These are phyloP conservation scores for Parsonsia alboflavescens DNA, from an alignment of 257 asterid species.

Conservation along the genomic window DNA sequence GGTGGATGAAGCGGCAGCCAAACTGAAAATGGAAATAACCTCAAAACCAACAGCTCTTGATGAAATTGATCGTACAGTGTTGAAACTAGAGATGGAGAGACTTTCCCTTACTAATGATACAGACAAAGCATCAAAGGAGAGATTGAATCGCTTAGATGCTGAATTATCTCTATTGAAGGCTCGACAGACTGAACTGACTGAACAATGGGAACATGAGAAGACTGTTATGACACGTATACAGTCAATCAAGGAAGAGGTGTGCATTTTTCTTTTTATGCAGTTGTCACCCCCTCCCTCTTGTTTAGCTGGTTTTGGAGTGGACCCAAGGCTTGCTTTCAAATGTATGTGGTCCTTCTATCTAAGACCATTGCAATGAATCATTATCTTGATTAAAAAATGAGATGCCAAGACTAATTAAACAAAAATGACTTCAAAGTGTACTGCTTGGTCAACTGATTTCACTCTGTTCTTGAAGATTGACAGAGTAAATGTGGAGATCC, in stretches of 20 bases:
- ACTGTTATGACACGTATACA: slow-evolving; percentile 77
- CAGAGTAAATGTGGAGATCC: slow-evolving; percentile 92
- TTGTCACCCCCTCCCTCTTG: background rate
- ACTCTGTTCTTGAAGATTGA: slow-evolving; percentile 51
- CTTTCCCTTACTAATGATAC: slow-evolving; percentile 84
- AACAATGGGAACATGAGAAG: slow-evolving; percentile 95
- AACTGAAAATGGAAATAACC: slow-evolving; percentile 94
- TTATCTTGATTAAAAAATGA: background rate
- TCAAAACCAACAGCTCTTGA: slow-evolving; percentile 95
- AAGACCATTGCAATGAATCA: background rate
- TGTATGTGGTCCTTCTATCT: background rate
- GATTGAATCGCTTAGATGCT: slow-evolving; percentile 75
- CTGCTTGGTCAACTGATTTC: background rate
- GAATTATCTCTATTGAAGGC: slow-evolving; percentile 72
- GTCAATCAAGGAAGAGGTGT: slow-evolving; percentile 89
- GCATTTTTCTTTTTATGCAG: slow-evolving; percentile 11
- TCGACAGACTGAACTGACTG: slow-evolving; percentile 73
- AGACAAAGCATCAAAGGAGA: slow-evolving; percentile 82
- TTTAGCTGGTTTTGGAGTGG: background rate
- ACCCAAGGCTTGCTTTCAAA: background rate
- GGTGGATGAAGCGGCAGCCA: slow-evolving; percentile 97
- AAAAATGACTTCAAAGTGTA: background rate
- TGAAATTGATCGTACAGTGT: slow-evolving; percentile 79
- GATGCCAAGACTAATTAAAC: background rate
- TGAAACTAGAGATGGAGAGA: slow-evolving; percentile 94